phyloP scores from a whole-genome alignment of 2,329 filamentous ascomycete genomes.

The Ustulina deusta region DNA sequence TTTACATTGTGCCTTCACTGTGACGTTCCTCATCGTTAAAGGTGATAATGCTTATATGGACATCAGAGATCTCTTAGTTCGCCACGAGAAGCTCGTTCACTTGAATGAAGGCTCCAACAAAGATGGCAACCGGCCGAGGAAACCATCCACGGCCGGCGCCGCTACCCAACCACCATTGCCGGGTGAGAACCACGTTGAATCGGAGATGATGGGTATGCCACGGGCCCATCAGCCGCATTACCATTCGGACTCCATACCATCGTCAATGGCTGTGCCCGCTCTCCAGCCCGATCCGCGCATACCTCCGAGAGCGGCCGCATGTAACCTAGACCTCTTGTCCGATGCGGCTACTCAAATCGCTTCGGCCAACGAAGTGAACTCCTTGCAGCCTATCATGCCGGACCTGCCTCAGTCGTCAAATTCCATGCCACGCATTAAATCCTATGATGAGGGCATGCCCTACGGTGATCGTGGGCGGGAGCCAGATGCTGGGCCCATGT shows the following conservation, averaged over 20 bases:
- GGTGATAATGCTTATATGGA: slow-evolving; percentile 67
- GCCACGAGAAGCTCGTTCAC: slow-evolving; percentile 74
- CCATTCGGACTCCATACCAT: slow-evolving; percentile 56
- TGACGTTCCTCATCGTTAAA: slow-evolving; percentile 36
- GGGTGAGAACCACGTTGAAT: slow-evolving; percentile 61
- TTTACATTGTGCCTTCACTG: slow-evolving; percentile 36
- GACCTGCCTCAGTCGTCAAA: slow-evolving; percentile 58
- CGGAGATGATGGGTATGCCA: slow-evolving; percentile 60
- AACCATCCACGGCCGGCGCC: slow-evolving; percentile 61
- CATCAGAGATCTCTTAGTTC: slow-evolving; percentile 72
- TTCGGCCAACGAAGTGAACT: slow-evolving; percentile 65
- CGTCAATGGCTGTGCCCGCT: slow-evolving; percentile 54
- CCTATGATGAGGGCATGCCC: slow-evolving; percentile 62
- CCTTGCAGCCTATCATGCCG: slow-evolving; percentile 64
- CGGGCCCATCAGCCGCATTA: slow-evolving; percentile 55
- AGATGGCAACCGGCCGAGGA: slow-evolving; percentile 64
- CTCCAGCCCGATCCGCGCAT: slow-evolving; percentile 62
- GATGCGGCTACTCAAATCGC: slow-evolving; percentile 67
- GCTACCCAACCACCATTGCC: slow-evolving; percentile 59
- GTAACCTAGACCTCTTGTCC: slow-evolving; percentile 69
- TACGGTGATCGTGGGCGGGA: slow-evolving; percentile 64
- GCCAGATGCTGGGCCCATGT: slow-evolving; percentile 57
- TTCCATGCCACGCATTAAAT: slow-evolving; percentile 60
- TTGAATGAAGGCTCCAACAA: slow-evolving; percentile 68
- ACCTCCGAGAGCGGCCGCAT: slow-evolving; percentile 60